These are phyloP conservation scores for Tricholomella constricta DNA, from an alignment of 768 basidiomycete genomes.

Conservation along the genomic window DNA sequence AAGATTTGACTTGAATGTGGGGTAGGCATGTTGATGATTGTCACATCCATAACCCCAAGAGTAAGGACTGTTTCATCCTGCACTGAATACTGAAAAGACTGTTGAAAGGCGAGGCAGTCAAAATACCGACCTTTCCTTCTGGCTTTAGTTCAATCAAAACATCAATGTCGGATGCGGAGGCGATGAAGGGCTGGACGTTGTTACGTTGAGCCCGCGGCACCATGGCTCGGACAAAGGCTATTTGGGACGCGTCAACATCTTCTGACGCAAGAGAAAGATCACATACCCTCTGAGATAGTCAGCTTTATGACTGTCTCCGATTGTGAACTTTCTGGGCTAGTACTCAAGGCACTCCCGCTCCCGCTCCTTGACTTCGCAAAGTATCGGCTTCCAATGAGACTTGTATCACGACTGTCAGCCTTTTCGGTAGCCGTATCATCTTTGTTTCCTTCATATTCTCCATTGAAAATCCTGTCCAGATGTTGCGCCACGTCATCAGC, in stretches of 20 bases:
- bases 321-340: slow-evolving; percentile 21
- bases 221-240: slow-evolving; percentile 44
- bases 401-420: slow-evolving; percentile 53
- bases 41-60: slow-evolving; percentile 62
- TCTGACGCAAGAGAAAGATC: slow-evolving; percentile 19
- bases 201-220: slow-evolving; percentile 45
- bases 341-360: slow-evolving; percentile 39
- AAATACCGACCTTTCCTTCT: slow-evolving; percentile 61
- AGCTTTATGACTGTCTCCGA: slow-evolving; percentile 55
- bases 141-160: slow-evolving; percentile 66
- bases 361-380: slow-evolving; percentile 59
- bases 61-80: slow-evolving; percentile 75
- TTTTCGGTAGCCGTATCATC: slow-evolving; percentile 25
- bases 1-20: slow-evolving; percentile 40
- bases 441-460: slow-evolving; percentile 24
- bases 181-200: slow-evolving; percentile 49
- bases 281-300: slow-evolving; percentile 44
- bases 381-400: slow-evolving; percentile 79
- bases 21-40: slow-evolving; percentile 48
- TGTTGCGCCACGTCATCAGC: slow-evolving; percentile 85
- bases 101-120: background rate
- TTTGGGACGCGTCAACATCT: background rate
- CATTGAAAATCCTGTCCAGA: slow-evolving; percentile 47
- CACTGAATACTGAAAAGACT: slow-evolving; percentile 3
- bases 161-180: slow-evolving; percentile 64